phyloP scores from a whole-genome alignment of 2,329 filamentous ascomycete species.

The Parastagonospora avenae region DNA sequence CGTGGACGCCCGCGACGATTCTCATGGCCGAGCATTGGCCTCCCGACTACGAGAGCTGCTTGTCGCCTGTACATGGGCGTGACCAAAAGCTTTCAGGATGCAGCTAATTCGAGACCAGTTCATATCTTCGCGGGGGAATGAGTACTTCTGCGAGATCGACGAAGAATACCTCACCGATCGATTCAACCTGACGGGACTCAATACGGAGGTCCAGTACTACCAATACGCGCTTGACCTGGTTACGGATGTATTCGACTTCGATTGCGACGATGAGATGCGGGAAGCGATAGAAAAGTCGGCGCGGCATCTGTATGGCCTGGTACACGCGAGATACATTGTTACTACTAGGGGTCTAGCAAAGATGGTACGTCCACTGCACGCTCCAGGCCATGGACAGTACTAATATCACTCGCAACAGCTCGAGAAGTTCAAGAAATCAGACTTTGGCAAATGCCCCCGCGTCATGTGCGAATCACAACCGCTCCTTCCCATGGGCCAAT shows the following conservation, averaged over 20 bases:
- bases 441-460: conserved; percentile 97
- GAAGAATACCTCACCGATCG: conserved; percentile 98
- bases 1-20: conserved; percentile 6
- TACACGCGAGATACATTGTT: conserved; percentile 95
- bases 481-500: conserved; percentile 91
- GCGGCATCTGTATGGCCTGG: conserved; percentile 90
- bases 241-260: conserved; percentile 97
- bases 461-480: conserved; percentile 94
- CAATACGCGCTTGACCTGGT: conserved; percentile 98
- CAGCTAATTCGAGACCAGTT: conserved; percentile 65
- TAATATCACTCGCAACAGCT: conserved; percentile 64
- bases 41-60: too few relatives aligned
- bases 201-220: conserved; percentile 97
- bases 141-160: conserved; percentile 99
- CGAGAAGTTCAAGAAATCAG: conserved; percentile 97
- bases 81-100: conserved; percentile 4
- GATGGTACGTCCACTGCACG: conserved; percentile 69
- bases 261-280: conserved; percentile 97
- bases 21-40: not conserved
- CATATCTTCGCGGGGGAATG: conserved; percentile 95
- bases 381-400: not conserved
- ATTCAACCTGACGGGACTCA: conserved; percentile 96
- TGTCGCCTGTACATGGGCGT: not conserved
- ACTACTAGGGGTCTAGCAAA: conserved; percentile 92
- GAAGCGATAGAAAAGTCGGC: conserved; percentile 98